Evolutionary conservation across 495 filamentous ascomycete species (phyloP).

Genomic region (Hyaloscypha finlandica): DNA sequence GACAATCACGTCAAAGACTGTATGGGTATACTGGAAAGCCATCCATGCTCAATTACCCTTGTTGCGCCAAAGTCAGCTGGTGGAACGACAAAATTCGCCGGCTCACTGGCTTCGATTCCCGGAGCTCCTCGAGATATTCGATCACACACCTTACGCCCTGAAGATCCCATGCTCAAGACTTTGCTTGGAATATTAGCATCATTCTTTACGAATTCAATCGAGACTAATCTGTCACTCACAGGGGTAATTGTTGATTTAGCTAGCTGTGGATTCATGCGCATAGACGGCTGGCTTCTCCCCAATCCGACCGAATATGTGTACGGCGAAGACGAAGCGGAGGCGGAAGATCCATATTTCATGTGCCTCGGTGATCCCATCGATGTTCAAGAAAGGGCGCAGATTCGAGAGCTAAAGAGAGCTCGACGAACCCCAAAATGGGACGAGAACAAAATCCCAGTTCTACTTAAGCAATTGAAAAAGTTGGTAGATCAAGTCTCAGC

Average conservation of each 20-base stretch:
- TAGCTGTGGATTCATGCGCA: slow-evolving; percentile 75
- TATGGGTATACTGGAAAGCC: slow-evolving; percentile 74
- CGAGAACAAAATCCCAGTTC: slow-evolving; percentile 45
- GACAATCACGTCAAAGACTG: slow-evolving; percentile 82
- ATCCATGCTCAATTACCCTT: slow-evolving; percentile 66
- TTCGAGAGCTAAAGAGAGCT: slow-evolving; percentile 47
- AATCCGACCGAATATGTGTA: slow-evolving; percentile 63
- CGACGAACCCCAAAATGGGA: slow-evolving; percentile 53
- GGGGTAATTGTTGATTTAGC: slow-evolving; percentile 79
- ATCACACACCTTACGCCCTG: slow-evolving; percentile 60
- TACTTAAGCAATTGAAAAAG: slow-evolving; percentile 51
- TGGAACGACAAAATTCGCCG: slow-evolving; percentile 51
- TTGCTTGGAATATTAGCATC: slow-evolving; percentile 68
- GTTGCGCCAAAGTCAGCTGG: slow-evolving; percentile 55
- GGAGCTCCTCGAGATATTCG: slow-evolving; percentile 57
- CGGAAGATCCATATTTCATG: slow-evolving; percentile 16
- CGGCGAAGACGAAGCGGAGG: slow-evolving; percentile 41
- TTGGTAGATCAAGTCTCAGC: slow-evolving; percentile 65
- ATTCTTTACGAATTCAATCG: slow-evolving; percentile 88
- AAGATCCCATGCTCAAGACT: slow-evolving; percentile 75
- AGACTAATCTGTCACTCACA: slow-evolving; percentile 85
- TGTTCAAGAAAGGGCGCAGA: slow-evolving; percentile 45
- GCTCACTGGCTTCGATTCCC: slow-evolving; percentile 51
- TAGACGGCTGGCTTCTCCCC: slow-evolving; percentile 89
- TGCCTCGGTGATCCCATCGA: slow-evolving; percentile 31